Percentiles rank a stretch among this genome's conserved stretches.
phyloP scores from a whole-genome alignment of 1,284 basidiomycete species.

The Moniliella sp. region DNA sequence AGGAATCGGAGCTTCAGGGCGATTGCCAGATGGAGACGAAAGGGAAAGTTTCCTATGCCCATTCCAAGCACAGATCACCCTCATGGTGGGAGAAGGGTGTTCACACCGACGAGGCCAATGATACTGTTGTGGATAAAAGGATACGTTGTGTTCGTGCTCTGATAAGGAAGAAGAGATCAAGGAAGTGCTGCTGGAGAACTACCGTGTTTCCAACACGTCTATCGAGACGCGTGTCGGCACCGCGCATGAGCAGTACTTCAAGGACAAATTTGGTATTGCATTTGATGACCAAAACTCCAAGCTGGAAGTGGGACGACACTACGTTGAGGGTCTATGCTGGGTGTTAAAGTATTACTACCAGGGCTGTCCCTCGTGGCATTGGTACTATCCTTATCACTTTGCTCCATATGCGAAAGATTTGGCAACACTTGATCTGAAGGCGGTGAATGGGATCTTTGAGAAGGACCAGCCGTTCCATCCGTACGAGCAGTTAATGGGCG shows the following conservation, averaged over 20 bases:
- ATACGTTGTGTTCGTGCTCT: conserved; percentile 37
- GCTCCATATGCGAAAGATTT: conserved; percentile 95
- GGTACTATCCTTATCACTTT: conserved; percentile 97
- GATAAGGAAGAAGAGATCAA: too few relatives aligned
- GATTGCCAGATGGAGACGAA: too few relatives aligned
- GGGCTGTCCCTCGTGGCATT: conserved; percentile 83
- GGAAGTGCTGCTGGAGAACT: too few relatives aligned
- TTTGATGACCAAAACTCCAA: conserved; percentile 51
- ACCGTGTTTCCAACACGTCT: too few relatives aligned
- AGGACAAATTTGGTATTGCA: conserved; percentile 70
- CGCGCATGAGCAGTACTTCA: conserved; percentile 83
- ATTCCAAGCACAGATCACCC: conserved; percentile 2
- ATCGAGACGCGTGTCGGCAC: too few relatives aligned
- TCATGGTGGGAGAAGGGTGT: conserved; percentile 4
- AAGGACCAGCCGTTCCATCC: conserved; percentile 75
- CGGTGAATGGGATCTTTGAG: conserved; percentile 58
- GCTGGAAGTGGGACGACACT: conserved; percentile 54
- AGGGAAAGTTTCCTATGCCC: too few relatives aligned
- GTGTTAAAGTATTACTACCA: conserved; percentile 95
- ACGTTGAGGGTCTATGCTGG: conserved; percentile 88
- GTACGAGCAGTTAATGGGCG: conserved; percentile 90
- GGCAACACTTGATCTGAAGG: conserved; percentile 46
- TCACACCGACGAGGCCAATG: not conserved
- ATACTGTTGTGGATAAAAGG: conserved; percentile 4
- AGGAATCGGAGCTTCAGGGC: too few relatives aligned